Evolutionary conservation across 371 early-diverging fungal species (phyloP).

Genomic region (Thermomucor indicae-seudaticae): DNA sequence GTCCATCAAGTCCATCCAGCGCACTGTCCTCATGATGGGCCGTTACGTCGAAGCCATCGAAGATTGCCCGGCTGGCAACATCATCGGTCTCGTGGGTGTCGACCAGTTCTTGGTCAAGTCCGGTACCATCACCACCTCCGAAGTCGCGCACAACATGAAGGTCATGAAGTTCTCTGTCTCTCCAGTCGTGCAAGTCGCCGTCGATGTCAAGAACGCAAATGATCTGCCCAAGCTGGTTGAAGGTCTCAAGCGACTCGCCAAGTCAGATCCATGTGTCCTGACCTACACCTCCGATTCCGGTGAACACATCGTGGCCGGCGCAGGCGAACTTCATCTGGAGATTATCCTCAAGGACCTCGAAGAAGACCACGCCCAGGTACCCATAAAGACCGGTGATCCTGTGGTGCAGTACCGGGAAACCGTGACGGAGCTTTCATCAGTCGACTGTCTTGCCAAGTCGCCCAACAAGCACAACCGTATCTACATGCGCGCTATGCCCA

Average conservation of each 20-base stretch:
- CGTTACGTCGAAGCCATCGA: conserved; percentile 96
- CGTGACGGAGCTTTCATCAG: conserved; percentile 74
- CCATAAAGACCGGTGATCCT: conserved; percentile 90
- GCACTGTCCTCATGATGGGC: conserved; percentile 99
- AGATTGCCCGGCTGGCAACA: conserved; percentile 99
- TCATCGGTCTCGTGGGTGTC: conserved; percentile 99
- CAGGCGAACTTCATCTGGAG: conserved; percentile 99
- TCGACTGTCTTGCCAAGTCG: conserved; percentile 89
- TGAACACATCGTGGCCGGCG: conserved; percentile 99
- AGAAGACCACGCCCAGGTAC: conserved; percentile 98
- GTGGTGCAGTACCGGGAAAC: conserved; percentile 97
- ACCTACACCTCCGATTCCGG: conserved; percentile 91
- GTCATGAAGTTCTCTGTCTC: conserved; percentile 99
- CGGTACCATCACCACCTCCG: conserved; percentile 97
- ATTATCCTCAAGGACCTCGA: conserved; percentile 99
- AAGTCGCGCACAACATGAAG: conserved; percentile 97
- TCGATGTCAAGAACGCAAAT: conserved; percentile 96
- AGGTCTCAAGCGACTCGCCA: conserved; percentile 99
- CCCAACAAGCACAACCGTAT: conserved; percentile 99
- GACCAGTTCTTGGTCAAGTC: conserved; percentile 99
- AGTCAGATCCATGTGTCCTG: conserved; percentile 97
- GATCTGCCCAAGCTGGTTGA: conserved; percentile 98
- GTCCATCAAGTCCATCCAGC: conserved; percentile 93
- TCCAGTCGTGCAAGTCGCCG: conserved; percentile 99
- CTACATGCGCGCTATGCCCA: conserved; percentile 93